phyloP scores from a whole-genome alignment of 2,329 filamentous ascomycete genomes.

The Botrytis aclada region DNA sequence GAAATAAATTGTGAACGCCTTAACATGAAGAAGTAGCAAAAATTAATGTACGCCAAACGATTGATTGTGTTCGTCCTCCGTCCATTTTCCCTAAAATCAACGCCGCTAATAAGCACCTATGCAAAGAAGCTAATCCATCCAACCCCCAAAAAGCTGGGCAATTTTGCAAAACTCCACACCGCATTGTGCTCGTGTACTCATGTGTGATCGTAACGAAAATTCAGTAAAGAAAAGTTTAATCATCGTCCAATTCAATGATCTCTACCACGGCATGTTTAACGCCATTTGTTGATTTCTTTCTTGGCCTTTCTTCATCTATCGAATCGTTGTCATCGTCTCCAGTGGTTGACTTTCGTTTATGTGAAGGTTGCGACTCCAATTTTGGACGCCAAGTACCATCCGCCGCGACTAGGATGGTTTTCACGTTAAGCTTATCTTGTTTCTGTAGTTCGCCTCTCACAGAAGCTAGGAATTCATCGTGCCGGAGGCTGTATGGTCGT shows the following conservation, averaged over 20 bases:
- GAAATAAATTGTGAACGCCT: background rate
- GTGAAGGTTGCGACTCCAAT: slow-evolving; percentile 32
- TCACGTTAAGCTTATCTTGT: slow-evolving; percentile 48
- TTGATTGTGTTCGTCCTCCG: background rate
- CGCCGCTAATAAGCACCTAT: background rate
- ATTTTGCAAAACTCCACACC: slow-evolving; percentile 8
- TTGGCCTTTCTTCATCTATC: slow-evolving; percentile 18
- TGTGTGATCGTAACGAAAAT: background rate
- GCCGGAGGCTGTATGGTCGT: slow-evolving; percentile 64
- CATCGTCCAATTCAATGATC: slow-evolving; percentile 34
- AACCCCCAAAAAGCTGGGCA: background rate
- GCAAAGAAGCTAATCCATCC: slow-evolving; percentile 13
- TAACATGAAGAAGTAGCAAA: slow-evolving; percentile 3
- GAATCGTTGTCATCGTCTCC: slow-evolving; percentile 16
- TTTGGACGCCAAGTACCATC: slow-evolving; percentile 65
- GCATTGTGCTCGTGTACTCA: background rate
- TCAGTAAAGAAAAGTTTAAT: slow-evolving; percentile 20
- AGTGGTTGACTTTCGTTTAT: slow-evolving; percentile 16
- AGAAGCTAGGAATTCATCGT: slow-evolving; percentile 70
- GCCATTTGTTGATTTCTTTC: slow-evolving; percentile 8
- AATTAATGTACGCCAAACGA: background rate
- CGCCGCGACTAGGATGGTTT: slow-evolving; percentile 59
- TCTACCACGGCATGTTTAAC: slow-evolving; percentile 23
- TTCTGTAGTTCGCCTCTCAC: slow-evolving; percentile 56
- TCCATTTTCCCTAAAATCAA: background rate